phyloP scores from a whole-genome alignment of 2,329 filamentous ascomycete genomes.

The Davidsoniella eucalypti region DNA sequence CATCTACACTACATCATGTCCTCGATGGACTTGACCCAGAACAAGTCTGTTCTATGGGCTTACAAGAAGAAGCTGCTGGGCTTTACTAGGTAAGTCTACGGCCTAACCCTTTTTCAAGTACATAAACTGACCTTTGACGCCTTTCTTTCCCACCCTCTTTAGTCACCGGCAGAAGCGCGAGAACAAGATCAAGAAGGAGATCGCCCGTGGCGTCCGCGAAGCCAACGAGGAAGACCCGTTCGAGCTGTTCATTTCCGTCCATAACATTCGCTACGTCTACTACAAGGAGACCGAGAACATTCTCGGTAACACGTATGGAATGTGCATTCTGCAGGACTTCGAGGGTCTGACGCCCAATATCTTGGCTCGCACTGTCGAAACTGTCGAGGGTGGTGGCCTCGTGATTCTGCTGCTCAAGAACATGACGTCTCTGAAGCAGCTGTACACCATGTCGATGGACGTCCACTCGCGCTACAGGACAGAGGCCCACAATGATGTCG shows the following conservation, averaged over 20 bases:
- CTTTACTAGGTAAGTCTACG: conserved; percentile 50
- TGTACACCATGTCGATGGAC: conserved; percentile 96
- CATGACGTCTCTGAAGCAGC: conserved; percentile 91
- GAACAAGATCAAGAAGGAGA: conserved; percentile 94
- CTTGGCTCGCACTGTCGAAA: conserved; percentile 86
- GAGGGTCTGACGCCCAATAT: conserved; percentile 96
- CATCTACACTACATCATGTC: conserved; percentile 86
- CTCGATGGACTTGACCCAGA: conserved; percentile 71
- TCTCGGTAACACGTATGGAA: conserved; percentile 90
- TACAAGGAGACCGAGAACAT: conserved; percentile 99
- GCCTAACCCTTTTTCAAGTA: not conserved
- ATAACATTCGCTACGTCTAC: conserved; percentile 97
- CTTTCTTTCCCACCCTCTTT: not conserved
- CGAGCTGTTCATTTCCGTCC: conserved; percentile 88
- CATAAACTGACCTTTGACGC: not conserved
- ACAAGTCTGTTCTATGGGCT: conserved; percentile 90
- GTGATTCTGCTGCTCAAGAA: conserved; percentile 85
- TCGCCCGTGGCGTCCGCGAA: conserved; percentile 86
- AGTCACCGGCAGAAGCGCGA: conserved; percentile 96
- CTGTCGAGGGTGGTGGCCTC: conserved; percentile 87
- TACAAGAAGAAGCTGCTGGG: conserved; percentile 96
- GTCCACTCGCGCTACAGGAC: conserved; percentile 92
- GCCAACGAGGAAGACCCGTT: conserved; percentile 88
- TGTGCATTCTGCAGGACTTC: conserved; percentile 97
- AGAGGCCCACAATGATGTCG: conserved; percentile 88